phyloP scores from a whole-genome alignment of 2,329 filamentous ascomycete species.

The Zymoseptoria pseudotritici region DNA sequence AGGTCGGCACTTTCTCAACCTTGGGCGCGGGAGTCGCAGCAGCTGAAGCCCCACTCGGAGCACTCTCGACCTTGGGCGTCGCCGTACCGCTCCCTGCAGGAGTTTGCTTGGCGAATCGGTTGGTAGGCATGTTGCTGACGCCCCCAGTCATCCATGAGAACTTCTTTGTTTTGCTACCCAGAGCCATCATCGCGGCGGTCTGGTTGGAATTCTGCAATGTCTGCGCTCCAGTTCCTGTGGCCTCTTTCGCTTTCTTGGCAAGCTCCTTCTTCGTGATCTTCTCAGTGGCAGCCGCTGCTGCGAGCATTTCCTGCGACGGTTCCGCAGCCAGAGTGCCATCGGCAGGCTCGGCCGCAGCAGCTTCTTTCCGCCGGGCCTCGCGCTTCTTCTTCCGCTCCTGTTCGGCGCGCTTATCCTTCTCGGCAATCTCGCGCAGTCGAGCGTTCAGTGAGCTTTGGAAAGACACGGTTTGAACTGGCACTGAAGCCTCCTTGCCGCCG shows the following conservation, averaged over 20 bases:
- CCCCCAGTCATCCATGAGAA: constrained; percentile 68
- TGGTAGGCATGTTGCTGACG: constrained; percentile 49
- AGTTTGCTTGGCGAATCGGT: constrained; percentile 27
- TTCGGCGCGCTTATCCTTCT: constrained; percentile 63
- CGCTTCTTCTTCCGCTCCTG: constrained; percentile 50
- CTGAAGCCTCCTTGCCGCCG: constrained; percentile 25
- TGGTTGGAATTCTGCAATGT: constrained; percentile 70
- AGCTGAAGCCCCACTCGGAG: background rate
- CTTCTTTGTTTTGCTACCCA: constrained; percentile 58
- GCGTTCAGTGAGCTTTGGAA: constrained; percentile 39
- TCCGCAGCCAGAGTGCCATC: constrained; percentile 11
- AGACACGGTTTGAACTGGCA: constrained; percentile 36
- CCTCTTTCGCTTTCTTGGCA: constrained; percentile 68
- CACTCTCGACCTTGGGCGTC: constrained; percentile 18
- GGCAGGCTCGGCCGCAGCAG: constrained; percentile 13
- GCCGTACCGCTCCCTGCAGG: constrained; percentile 16
- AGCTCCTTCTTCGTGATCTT: constrained; percentile 86
- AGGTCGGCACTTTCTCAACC: constrained; percentile 23
- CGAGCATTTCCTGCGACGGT: constrained; percentile 31
- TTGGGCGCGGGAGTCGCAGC: constrained; percentile 9
- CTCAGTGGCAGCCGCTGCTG: constrained; percentile 39
- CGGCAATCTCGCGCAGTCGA: constrained; percentile 55
- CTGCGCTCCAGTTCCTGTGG: constrained; percentile 29
- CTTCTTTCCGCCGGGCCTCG: constrained; percentile 33
- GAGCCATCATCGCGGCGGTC: constrained; percentile 67